Percentiles rank a stretch among this genome's conserved stretches.
phyloP scores from a whole-genome alignment of 2,329 filamentous ascomycete genomes.

The Colletotrichum sp. region DNA sequence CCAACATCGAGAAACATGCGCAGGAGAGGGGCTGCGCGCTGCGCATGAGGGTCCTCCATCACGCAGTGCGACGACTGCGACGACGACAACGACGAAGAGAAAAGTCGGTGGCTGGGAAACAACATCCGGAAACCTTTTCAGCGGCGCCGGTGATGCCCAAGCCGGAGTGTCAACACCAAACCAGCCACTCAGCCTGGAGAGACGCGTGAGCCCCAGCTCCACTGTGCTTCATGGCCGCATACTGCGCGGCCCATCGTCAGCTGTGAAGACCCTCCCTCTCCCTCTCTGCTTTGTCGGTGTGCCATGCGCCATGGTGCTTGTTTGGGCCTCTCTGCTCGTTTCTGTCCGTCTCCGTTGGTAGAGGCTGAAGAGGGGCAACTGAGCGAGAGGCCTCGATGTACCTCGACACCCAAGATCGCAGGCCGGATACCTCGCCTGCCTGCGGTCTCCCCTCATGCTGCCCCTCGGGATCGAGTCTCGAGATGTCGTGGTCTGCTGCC shows the following conservation, averaged over 20 bases:
- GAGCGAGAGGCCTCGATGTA: background rate
- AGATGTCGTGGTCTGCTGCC: background rate
- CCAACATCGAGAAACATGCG: slow-evolving; percentile 4
- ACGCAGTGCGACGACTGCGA: background rate
- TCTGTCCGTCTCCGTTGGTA: background rate
- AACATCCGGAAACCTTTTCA: slow-evolving; percentile 9
- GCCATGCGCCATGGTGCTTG: slow-evolving; percentile 10
- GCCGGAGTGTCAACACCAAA: slow-evolving; percentile 10
- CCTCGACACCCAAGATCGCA: background rate
- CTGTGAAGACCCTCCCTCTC: slow-evolving; percentile 3
- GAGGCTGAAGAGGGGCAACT: background rate
- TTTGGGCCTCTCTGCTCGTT: background rate
- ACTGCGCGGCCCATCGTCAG: slow-evolving; percentile 24
- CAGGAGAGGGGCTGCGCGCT: background rate
- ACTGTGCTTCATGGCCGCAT: slow-evolving; percentile 31
- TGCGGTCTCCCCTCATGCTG: background rate
- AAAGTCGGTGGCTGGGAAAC: slow-evolving; percentile 20
- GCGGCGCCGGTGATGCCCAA: slow-evolving; percentile 19
- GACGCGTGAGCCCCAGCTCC: slow-evolving; percentile 23
- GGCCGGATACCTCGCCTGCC: background rate
- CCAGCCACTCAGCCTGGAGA: slow-evolving; percentile 20
- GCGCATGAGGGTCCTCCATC: background rate
- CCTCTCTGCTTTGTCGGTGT: slow-evolving; percentile 10
- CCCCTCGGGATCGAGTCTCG: background rate
- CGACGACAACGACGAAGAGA: background rate